Percentiles rank a stretch among this genome's conserved stretches.
Evolutionary conservation across 2,329 filamentous ascomycete species (phyloP).

Genomic region (Ophiosphaerella narmari): DNA sequence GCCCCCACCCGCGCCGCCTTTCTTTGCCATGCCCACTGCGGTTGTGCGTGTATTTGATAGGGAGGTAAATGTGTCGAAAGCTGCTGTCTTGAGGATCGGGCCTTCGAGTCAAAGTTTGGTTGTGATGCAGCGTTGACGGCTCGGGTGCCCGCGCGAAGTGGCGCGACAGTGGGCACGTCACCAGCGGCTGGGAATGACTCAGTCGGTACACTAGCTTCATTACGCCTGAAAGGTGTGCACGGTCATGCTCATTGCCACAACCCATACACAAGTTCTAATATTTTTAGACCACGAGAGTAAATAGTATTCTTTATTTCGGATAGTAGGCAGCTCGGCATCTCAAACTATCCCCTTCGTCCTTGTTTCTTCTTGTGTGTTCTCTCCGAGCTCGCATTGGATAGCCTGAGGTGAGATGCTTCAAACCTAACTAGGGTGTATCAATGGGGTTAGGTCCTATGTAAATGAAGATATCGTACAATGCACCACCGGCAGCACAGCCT

Average conservation of each 20-base stretch:
- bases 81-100: background rate
- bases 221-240: background rate
- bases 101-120: slow-evolving; percentile 20
- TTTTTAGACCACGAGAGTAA: background rate
- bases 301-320: too few species aligned
- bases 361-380: slow-evolving; percentile 29
- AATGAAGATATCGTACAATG: slow-evolving; percentile 50
- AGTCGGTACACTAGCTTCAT: background rate
- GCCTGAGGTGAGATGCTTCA: slow-evolving; percentile 55
- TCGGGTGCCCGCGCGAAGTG: slow-evolving; percentile 11
- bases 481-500: slow-evolving; percentile 50
- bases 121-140: slow-evolving; percentile 5
- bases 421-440: slow-evolving; percentile 63
- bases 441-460: slow-evolving; percentile 73
- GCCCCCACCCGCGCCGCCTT: slow-evolving; percentile 63
- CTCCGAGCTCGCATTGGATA: slow-evolving; percentile 25
- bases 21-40: slow-evolving; percentile 37
- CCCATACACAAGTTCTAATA: background rate
- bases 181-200: slow-evolving; percentile 17
- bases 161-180: slow-evolving; percentile 14
- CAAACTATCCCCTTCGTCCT: slow-evolving; percentile 37
- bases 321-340: background rate
- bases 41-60: background rate
- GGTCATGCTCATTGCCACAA: too few species aligned
- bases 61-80: background rate